phyloP scores from a whole-genome alignment of 2,329 filamentous ascomycete genomes.

The Aulographum hederae region DNA sequence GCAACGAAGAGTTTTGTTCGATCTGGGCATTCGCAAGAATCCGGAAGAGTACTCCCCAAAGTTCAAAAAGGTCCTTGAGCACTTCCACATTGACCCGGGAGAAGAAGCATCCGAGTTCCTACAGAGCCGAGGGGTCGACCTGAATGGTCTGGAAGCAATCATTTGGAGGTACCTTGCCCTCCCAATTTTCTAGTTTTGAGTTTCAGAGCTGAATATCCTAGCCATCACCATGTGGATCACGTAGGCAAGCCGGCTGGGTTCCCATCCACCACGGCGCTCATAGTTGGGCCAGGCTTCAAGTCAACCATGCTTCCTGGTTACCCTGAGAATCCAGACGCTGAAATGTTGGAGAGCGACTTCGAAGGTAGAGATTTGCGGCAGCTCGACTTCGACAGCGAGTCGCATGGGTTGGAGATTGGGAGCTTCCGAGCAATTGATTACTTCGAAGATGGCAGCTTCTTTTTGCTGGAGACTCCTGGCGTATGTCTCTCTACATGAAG shows the following conservation, averaged over 20 bases:
- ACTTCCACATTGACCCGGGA: constrained; percentile 18
- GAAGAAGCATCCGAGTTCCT: constrained; percentile 24
- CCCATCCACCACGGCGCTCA: constrained; percentile 24
- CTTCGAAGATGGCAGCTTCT: constrained; percentile 38
- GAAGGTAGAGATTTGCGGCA: constrained; percentile 10
- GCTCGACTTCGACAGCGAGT: constrained; percentile 8
- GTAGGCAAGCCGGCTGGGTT: constrained; percentile 31
- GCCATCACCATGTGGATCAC: constrained; percentile 29
- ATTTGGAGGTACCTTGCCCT: constrained; percentile 13
- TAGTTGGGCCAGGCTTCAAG: constrained; percentile 36
- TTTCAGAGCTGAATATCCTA: neutral
- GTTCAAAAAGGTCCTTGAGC: constrained; percentile 12
- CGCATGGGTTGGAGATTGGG: constrained; percentile 21
- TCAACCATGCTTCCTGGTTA: constrained; percentile 27
- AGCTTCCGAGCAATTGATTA: constrained; percentile 31
- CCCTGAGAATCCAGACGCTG: constrained; percentile 15
- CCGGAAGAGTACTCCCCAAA: constrained; percentile 12
- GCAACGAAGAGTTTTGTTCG: constrained; percentile 21
- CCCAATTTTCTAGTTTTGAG: neutral
- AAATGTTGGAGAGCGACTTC: constrained; percentile 10
- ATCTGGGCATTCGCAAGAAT: constrained; percentile 29
- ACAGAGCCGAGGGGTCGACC: constrained; percentile 13
- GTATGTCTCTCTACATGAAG: no score
- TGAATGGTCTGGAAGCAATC: constrained; percentile 17
- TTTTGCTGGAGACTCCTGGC: constrained; percentile 34